phyloP scores from a whole-genome alignment of 1,284 basidiomycete genomes.

The Austroboletus niveus region DNA sequence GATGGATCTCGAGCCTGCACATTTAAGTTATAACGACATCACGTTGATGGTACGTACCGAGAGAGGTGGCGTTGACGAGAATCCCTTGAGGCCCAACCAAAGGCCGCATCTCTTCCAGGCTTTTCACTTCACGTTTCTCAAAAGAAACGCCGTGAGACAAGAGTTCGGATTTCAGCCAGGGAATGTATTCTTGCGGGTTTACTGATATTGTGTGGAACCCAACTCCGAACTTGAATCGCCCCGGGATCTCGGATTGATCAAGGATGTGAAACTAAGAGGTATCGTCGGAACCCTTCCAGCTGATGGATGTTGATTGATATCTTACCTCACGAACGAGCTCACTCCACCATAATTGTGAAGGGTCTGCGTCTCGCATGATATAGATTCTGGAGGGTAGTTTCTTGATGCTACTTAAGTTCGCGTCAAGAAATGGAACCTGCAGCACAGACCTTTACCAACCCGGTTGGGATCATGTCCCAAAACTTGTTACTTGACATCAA shows the following conservation, averaged over 20 bases:
- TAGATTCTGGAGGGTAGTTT: slow-evolving; percentile 45
- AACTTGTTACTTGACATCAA: slow-evolving; percentile 41
- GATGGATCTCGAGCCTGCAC: slow-evolving; percentile 48
- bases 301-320: background rate
- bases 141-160: slow-evolving; percentile 32
- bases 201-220: slow-evolving; percentile 48
- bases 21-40: background rate
- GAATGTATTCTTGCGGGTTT: slow-evolving; percentile 47
- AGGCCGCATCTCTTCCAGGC: slow-evolving; percentile 42
- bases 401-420: slow-evolving; percentile 28
- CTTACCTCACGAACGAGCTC: slow-evolving; percentile 51
- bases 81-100: slow-evolving; percentile 36
- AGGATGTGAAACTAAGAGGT: slow-evolving; percentile 40
- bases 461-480: slow-evolving; percentile 48
- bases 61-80: slow-evolving; percentile 48
- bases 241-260: slow-evolving; percentile 34
- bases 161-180: slow-evolving; percentile 46
- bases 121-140: slow-evolving; percentile 31
- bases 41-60: slow-evolving; percentile 35
- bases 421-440: slow-evolving; percentile 10
- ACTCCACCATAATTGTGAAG: slow-evolving; percentile 49
- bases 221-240: slow-evolving; percentile 37
- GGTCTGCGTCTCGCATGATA: slow-evolving; percentile 28
- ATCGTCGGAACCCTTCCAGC: background rate
- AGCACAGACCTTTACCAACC: slow-evolving; percentile 41